These are phyloP conservation scores for Cenchrus purpureus DNA, from an alignment of 176 grass and related monocot genomes.

Conservation along the genomic window DNA sequence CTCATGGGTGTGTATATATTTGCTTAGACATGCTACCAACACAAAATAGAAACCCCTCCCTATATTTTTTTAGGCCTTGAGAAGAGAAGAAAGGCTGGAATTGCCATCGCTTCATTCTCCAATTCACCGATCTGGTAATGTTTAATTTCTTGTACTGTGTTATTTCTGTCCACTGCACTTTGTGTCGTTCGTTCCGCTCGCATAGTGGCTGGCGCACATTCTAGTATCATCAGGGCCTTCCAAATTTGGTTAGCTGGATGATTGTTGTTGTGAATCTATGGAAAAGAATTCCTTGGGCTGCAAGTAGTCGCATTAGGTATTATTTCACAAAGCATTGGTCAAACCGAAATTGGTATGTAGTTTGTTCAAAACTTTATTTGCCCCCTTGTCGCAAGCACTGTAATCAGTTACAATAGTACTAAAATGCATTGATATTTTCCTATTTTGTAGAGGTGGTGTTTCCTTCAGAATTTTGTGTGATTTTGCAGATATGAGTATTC, in stretches of 20 bases:
- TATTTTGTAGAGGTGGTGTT: neutral
- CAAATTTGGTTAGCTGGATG: slow-evolving; percentile 8
- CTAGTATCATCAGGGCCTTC: neutral
- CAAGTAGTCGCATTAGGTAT: neutral
- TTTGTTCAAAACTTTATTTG: neutral
- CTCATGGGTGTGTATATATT: neutral
- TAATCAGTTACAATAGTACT: neutral
- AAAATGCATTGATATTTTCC: neutral
- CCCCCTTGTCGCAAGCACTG: neutral
- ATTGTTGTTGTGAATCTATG: slow-evolving; percentile 1
- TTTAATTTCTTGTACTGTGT: neutral
- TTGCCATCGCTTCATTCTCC: neutral
- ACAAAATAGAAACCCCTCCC: neutral
- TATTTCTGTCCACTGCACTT: neutral
- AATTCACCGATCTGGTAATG: neutral
- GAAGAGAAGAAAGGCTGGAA: slow-evolving; percentile 17
- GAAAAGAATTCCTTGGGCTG: neutral
- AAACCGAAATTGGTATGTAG: neutral
- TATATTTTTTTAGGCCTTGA: neutral
- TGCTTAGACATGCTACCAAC: neutral
- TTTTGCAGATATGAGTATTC: neutral
- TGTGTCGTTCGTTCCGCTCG: neutral
- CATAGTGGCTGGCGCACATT: neutral
- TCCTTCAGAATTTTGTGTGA: neutral
- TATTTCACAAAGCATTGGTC: neutral